Conservation (phyloP, 306 rosid genomes). For the Sicyos edulis region DNA sequence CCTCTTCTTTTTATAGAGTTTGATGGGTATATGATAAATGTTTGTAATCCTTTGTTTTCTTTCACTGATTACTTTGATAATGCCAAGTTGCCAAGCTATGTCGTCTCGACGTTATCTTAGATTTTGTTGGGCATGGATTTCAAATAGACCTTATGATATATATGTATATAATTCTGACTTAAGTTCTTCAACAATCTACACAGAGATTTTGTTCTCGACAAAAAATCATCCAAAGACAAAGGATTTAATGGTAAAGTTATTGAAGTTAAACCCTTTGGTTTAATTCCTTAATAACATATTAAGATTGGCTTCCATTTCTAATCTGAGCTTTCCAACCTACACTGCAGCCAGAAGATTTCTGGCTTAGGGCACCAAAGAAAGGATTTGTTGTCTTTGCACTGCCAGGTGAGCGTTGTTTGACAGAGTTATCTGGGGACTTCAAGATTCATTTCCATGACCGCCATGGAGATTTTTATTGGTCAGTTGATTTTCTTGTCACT, state of each 20-base stretch:
- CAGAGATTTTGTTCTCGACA: constrained; percentile 67
- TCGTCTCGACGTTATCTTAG: not conserved
- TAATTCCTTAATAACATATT: not conserved
- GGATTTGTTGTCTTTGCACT: constrained; percentile 87
- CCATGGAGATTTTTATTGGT: constrained; percentile 97
- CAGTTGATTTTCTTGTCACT: constrained; percentile 18
- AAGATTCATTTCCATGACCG: constrained; percentile 85
- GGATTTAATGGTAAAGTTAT: constrained; percentile 59
- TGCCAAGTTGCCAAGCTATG: not conserved
- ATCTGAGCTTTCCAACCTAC: constrained; percentile 19
- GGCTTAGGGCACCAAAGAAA: constrained; percentile 79
- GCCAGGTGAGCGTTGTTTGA: constrained; percentile 91
- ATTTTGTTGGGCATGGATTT: constrained; percentile 2
- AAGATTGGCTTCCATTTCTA: constrained; percentile 19
- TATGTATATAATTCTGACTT: not conserved
- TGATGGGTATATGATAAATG: not conserved
- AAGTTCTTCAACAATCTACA: constrained; percentile 32
- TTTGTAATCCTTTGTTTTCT: not conserved
- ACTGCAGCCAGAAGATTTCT: constrained; percentile 85
- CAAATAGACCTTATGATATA: not conserved
- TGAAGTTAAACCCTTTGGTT: not conserved
- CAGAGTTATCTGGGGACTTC: constrained; percentile 80
- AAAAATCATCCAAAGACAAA: constrained; percentile 72
- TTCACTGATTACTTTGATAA: not conserved
- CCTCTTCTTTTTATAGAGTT: constrained; percentile 5